A percentile compares a stretch with the other conserved stretches of the same genome.
These are phyloP conservation scores for Dryadomyces quercus-mongolicae DNA, from an alignment of 2,329 filamentous ascomycete species.

Conservation along the genomic window DNA sequence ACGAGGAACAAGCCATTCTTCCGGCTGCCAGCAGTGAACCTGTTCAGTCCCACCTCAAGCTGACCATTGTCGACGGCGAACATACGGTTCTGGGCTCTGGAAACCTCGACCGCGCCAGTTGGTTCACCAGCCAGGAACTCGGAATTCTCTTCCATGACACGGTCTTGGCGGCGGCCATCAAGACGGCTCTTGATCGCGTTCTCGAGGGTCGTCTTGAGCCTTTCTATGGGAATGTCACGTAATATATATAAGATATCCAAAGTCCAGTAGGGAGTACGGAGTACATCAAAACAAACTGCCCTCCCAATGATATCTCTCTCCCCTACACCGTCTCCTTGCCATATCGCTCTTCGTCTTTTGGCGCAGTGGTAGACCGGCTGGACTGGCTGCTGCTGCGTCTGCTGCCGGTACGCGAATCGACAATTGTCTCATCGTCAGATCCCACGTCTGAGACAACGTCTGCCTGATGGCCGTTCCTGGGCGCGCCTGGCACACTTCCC, in stretches of 20 bases:
- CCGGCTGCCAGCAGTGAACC: conserved; percentile 36
- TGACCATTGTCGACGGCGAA: conserved; percentile 58
- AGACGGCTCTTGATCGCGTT: conserved; percentile 18
- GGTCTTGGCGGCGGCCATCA: conserved; percentile 20
- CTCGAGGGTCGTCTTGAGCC: conserved; percentile 21
- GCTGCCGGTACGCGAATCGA: not conserved
- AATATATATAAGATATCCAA: too few relatives aligned
- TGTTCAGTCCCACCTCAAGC: conserved; percentile 65
- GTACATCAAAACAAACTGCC: not conserved
- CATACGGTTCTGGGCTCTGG: conserved; percentile 64
- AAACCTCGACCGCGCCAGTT: conserved; percentile 76
- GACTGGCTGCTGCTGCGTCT: not conserved
- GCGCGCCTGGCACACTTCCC: not conserved
- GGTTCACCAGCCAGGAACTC: conserved; percentile 78
- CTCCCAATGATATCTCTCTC: not conserved
- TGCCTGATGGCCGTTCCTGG: too few relatives aligned
- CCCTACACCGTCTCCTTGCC: not conserved
- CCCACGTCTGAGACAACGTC: not conserved
- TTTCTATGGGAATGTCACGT: conserved; percentile 12
- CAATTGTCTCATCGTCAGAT: not conserved
- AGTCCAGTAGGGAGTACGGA: too few relatives aligned
- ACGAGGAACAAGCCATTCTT: conserved; percentile 8
- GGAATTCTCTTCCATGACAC: conserved; percentile 45
- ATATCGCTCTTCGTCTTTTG: not conserved
- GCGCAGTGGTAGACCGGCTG: too few relatives aligned